Base-by-base conservation (phyloP, 1,284 basidiomycete species). In the Marasmius oreades region DNA sequence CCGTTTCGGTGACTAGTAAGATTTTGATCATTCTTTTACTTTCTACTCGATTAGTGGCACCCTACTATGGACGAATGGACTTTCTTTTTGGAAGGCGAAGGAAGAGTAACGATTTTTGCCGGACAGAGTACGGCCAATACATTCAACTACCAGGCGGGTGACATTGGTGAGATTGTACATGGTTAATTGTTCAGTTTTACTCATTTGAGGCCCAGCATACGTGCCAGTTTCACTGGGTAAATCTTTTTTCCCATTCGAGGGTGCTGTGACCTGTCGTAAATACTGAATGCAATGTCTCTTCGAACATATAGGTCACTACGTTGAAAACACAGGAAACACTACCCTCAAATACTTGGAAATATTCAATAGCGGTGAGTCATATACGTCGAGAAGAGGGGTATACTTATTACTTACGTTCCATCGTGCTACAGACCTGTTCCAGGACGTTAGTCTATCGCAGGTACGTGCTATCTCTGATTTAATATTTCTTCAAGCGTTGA, bases 1-100 rank as follows among this genome's bases (percentile, higher is more conserved):
- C 18, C 2, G 33, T 2, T 12, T 16, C 3, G 1, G 11, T 23
- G 10, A 8, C 8, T n/a, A n/a, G n/a, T n/a, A n/a, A n/a, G n/a
- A n/a, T n/a, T n/a, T n/a, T n/a, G n/a, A n/a, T n/a, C n/a, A n/a
- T n/a, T n/a, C n/a, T n/a, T n/a, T n/a, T n/a, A n/a, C n/a, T n/a
- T n/a, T n/a, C 14, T 33, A 44, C 31, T 61, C 64, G n/a, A n/a
- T 10, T 11, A 89, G 81, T 90, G 87, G 86, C 88, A 89, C 66
- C 86, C 86, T 5, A 88, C 83, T 42, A 75, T 84, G 66, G 80
- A 82, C 62, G 85, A 88, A 70, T 88, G 85, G 85, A 78, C 73
- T 55, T 85, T 80, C 70, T 84, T 72, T 70, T 51, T 79, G 77
- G 73, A 78, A 60, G 87, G 88, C 3, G 56, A 72, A 34, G 82